Evolutionary conservation across 2,329 filamentous ascomycete genomes (phyloP).

Genomic region (Exophiala xenobiotica): DNA sequence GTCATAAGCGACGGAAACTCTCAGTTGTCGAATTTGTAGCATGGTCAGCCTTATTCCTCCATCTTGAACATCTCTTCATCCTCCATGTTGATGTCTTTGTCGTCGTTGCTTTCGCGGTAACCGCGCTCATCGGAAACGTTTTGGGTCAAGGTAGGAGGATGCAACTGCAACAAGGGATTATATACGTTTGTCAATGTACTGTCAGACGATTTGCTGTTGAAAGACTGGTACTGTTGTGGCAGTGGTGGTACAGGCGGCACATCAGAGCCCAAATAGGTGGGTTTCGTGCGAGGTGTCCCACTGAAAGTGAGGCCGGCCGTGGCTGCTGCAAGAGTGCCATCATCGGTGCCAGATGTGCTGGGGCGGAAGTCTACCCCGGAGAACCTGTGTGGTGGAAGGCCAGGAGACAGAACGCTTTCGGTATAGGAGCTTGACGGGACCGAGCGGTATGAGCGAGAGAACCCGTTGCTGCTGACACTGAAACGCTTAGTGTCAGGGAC

Average conservation of each 20-base stretch:
- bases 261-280: slow-evolving; percentile 64
- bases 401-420: slow-evolving; percentile 50
- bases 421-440: slow-evolving; percentile 57
- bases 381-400: slow-evolving; percentile 62
- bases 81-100: slow-evolving; percentile 60
- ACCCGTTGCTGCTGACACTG: slow-evolving; percentile 49
- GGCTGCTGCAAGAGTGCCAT: slow-evolving; percentile 83
- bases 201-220: slow-evolving; percentile 32
- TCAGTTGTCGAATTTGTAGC: neutral
- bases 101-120: slow-evolving; percentile 67
- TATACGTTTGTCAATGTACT: slow-evolving; percentile 40
- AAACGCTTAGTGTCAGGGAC: slow-evolving; percentile 59
- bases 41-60: slow-evolving; percentile 70
- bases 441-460: slow-evolving; percentile 81
- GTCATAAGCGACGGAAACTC: slow-evolving; percentile 7
- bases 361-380: slow-evolving; percentile 75
- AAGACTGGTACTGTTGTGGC: slow-evolving; percentile 52
- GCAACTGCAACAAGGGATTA: slow-evolving; percentile 43
- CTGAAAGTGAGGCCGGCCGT: slow-evolving; percentile 90
- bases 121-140: slow-evolving; percentile 56
- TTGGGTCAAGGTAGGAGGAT: slow-evolving; percentile 46
- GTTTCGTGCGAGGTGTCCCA: slow-evolving; percentile 69
- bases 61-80: slow-evolving; percentile 97
- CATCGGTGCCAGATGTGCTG: slow-evolving; percentile 75
- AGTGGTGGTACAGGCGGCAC: slow-evolving; percentile 85